A percentile compares a stretch with the other conserved stretches of the same genome.
Evolutionary conservation across 1,284 basidiomycete species (phyloP).

Genomic region (Naganishia cerealis): DNA sequence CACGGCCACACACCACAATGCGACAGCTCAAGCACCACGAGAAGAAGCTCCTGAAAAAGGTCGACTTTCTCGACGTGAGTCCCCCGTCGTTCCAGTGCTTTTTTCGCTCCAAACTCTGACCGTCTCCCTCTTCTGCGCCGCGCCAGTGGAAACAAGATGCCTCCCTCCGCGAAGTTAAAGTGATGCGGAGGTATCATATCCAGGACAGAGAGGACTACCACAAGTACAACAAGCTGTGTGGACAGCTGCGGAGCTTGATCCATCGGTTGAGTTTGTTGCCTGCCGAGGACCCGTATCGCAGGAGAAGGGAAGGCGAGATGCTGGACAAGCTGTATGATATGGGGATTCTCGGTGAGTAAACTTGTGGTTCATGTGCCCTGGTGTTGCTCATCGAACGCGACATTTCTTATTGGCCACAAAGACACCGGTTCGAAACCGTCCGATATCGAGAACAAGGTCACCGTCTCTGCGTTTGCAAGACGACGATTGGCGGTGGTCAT

Average conservation of each 20-base stretch:
- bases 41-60: conserved; percentile 89
- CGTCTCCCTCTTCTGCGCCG: too few relatives aligned
- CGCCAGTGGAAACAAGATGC: conserved; percentile 99
- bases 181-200: conserved; percentile 93
- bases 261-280: conserved; percentile 86
- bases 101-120: too few relatives aligned
- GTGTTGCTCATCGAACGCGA: background rate
- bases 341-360: conserved; percentile 68
- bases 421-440: conserved; percentile 69
- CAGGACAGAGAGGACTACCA: conserved; percentile 94
- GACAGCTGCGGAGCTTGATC: conserved; percentile 78
- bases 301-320: conserved; percentile 79
- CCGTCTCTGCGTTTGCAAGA: conserved; percentile 90
- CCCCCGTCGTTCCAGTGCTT: too few relatives aligned
- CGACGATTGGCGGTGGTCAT: conserved; percentile 88
- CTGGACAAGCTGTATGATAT: conserved; percentile 96
- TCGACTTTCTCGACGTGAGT: conserved; percentile 83
- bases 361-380: too few relatives aligned
- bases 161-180: conserved; percentile 84
- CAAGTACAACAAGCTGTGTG: conserved; percentile 96
- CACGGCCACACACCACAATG: conserved; percentile 64
- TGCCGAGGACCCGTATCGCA: conserved; percentile 82
- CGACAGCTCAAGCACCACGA: conserved; percentile 92
- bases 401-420: conserved; percentile 29
- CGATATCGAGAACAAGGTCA: conserved; percentile 91